Conservation (phyloP, 371 early-diverging fungal species). For the Apophysomyces elegans region DNA sequence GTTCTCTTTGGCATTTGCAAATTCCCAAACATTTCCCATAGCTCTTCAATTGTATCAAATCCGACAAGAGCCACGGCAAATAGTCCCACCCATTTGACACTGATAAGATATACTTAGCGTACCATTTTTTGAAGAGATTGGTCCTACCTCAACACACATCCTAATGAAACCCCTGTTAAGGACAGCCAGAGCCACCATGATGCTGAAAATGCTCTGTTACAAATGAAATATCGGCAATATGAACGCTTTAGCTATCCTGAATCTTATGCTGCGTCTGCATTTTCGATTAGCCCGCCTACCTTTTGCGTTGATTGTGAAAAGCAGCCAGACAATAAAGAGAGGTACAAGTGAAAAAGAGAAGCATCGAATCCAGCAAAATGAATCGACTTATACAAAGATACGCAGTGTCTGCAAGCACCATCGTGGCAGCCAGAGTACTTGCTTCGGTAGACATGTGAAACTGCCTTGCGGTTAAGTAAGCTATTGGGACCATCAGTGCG, state of each 20-base stretch:
- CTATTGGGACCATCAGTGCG: slow-evolving; percentile 90
- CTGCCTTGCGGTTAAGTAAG: slow-evolving; percentile 87
- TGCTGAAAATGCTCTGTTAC: slow-evolving; percentile 71
- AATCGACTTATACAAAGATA: slow-evolving; percentile 91
- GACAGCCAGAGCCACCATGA: slow-evolving; percentile 90
- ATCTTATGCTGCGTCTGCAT: not conserved
- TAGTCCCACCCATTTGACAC: slow-evolving; percentile 99
- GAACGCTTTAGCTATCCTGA: too few species aligned
- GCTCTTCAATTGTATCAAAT: slow-evolving; percentile 89
- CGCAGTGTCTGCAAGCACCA: slow-evolving; percentile 88
- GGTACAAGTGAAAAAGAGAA: slow-evolving; percentile 91
- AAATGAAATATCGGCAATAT: not conserved
- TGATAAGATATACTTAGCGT: slow-evolving; percentile 29
- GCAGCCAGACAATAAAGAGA: slow-evolving; percentile 76
- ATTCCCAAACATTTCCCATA: slow-evolving; percentile 93
- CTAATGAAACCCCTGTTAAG: slow-evolving; percentile 79
- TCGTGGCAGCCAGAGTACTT: slow-evolving; percentile 70
- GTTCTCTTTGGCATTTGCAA: slow-evolving; percentile 67
- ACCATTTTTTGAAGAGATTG: not conserved
- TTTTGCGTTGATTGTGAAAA: slow-evolving; percentile 70
- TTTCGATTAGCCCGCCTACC: slow-evolving; percentile 39
- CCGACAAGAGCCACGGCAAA: slow-evolving; percentile 96
- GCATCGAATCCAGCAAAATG: slow-evolving; percentile 98
- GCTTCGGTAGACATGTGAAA: slow-evolving; percentile 68
- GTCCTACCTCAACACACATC: slow-evolving; percentile 4